Evolutionary conservation across 2,329 filamentous ascomycete genomes (phyloP), one percentile per base, ranked within the genome.

Genomic region (Fusarium gaditjirri): DNA sequence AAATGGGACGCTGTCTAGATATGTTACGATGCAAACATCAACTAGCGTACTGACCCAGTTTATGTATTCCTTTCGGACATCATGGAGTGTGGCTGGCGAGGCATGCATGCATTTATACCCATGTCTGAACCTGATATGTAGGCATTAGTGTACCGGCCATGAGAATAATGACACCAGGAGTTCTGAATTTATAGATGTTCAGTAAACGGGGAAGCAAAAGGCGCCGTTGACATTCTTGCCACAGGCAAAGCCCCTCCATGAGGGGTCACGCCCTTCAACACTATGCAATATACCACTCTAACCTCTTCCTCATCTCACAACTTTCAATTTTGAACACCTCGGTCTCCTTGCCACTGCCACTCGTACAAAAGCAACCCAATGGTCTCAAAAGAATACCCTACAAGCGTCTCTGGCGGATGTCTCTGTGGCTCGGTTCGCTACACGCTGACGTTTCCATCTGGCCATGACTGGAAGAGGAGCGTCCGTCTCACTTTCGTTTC

Each of bases 1-100:
- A 85, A 84, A 72, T 97, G 95, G 95, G 91, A 95, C 75, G 78
- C 91, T 74, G 82, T 91, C 39, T 91, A 64, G 75, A 27, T 4
- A 29, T n/a, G 12, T 12, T 27, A 42, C 11, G 13, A n/a, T 17
- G 33, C 23, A 16, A 16, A 19, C 31, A 56, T 43, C 23, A 36
- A 13, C 23, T n/a, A 14, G 17, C 27, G 36, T 16, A 36, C 16
- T 55, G 17, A 21, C 33, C 19, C 11, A 50, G 27, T 12, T 14
- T 14, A n/a, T n/a, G 17, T 19, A 27, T 17, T 33, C 29, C 17
- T n/a, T 29, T 27, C 17, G 46, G 36, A 43, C 6, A 19, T 44
- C 39, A 27, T 39, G 12, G 33, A 23, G 42, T 23, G 25, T 44
- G 21, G 33, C 21, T 27, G 6, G 25, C 25, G 25, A 54, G 42